Evolutionary conservation across 1,284 basidiomycete species (phyloP).

Genomic region (Marasmius fiardii): DNA sequence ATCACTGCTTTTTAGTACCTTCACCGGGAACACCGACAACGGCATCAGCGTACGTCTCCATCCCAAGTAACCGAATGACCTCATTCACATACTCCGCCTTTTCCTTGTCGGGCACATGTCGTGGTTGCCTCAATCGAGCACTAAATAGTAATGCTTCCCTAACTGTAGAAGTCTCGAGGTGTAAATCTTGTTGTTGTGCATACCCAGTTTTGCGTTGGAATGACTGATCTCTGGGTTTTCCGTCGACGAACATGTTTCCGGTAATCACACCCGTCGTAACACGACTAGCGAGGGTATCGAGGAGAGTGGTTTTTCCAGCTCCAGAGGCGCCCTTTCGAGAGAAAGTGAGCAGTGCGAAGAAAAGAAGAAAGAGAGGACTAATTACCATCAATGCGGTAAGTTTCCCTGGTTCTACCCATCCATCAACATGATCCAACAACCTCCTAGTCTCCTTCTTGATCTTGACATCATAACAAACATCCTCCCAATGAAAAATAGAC

Average conservation of each 20-base stretch:
- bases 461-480: conserved; percentile 47
- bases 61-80: conserved; percentile 63
- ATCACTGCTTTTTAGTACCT: conserved; percentile 26
- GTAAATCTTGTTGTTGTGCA: conserved; percentile 62
- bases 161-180: conserved; percentile 52
- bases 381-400: conserved; percentile 43
- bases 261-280: conserved; percentile 60
- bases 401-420: conserved; percentile 62
- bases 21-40: conserved; percentile 63
- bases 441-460: conserved; percentile 33
- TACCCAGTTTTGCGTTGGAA: conserved; percentile 63
- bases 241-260: conserved; percentile 65
- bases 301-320: conserved; percentile 56
- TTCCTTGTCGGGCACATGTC: conserved; percentile 48
- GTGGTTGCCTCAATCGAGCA: conserved; percentile 62
- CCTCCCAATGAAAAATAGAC: conserved; percentile 28
- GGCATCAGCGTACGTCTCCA: conserved; percentile 61
- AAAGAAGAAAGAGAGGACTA: background rate
- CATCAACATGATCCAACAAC: conserved; percentile 62
- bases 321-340: conserved; percentile 46
- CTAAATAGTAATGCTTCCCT: conserved; percentile 70
- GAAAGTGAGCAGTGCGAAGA: background rate
- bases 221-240: conserved; percentile 50
- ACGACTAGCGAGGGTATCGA: conserved; percentile 67
- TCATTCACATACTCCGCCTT: conserved; percentile 71